Conservation (phyloP, 257 asterid species). For the Lycium barbarum region DNA sequence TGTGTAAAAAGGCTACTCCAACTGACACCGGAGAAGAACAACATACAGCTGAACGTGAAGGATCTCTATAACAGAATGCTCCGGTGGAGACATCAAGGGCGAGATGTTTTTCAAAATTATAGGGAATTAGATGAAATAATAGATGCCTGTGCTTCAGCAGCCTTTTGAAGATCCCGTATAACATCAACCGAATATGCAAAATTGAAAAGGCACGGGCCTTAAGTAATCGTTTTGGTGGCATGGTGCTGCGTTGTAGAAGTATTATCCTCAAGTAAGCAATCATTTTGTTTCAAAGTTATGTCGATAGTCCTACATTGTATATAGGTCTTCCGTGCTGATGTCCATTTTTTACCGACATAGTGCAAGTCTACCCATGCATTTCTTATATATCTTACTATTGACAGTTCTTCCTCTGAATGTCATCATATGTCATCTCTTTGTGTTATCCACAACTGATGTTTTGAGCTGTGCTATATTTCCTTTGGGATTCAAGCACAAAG, state of each 20-base stretch:
- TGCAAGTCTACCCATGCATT: constrained; percentile 8
- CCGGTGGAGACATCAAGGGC: constrained; percentile 67
- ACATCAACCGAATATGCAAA: not conserved
- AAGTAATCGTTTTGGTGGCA: constrained; percentile 3
- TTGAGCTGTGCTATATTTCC: not conserved
- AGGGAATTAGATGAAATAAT: constrained; percentile 53
- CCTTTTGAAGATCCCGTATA: not conserved
- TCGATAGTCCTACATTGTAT: not conserved
- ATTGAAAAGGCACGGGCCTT: not conserved
- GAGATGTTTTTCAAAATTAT: constrained; percentile 48
- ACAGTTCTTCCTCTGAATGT: not conserved
- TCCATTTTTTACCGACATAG: not conserved
- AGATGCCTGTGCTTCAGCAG: constrained; percentile 42
- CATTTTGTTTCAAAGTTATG: not conserved
- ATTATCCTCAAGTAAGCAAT: constrained; percentile 12
- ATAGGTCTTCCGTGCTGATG: constrained; percentile 12
- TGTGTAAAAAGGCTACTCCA: constrained; percentile 64
- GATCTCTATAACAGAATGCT: constrained; percentile 61
- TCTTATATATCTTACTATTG: not conserved
- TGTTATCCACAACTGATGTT: not conserved
- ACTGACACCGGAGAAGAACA: constrained; percentile 40
- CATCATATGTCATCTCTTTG: not conserved
- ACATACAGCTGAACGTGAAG: constrained; percentile 41
- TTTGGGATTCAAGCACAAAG: not conserved
- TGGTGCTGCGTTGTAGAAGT: not conserved